Base-by-base conservation (phyloP, 441 rosid genomes). In the Lepidium campestre region DNA sequence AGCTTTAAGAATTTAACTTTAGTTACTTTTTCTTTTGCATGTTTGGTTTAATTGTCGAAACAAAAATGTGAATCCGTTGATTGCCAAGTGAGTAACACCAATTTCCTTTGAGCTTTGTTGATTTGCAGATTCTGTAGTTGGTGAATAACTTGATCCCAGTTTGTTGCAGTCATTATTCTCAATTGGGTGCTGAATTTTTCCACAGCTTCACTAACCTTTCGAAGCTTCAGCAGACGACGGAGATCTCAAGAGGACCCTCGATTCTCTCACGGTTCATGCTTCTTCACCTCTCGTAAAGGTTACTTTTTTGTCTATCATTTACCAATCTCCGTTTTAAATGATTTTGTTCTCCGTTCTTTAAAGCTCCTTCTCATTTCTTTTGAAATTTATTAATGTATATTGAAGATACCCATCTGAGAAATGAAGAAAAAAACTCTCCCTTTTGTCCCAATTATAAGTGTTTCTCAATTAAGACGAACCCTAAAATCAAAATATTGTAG, bases 241-340 rank as follows among this genome's bases (percentile, higher is more conserved):
- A 72, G 75, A 72, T 64, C 66, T 15, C 75, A 10, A 72, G 66
- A 57, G 46, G 2, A 40, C n/a, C 55, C 29, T 48, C 18, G 75
- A 57, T 57, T 65, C 71, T 57, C 52, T 65, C 71, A 40, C 35
- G 60, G 66, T 72, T 57, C 12, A 36, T 45, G 1, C 8, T 54
- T 36, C 49, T 45, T 62, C 45, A 23, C 19, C 10, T n/a, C 55
- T 54, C 8, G 6, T 70, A 70, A 70, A 70, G 1, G 3, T 52
- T 61, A 6, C 74, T 70, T 55, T 54, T 2, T 69, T 6, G 0
- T 56, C 34, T n/a, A 9, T 27, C 37, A 2, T 25, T 62, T 41
- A 32, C 10, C 44, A 44, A 3, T 42, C 39, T 60, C 48, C 45
- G 39, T 48, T 58, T 32, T 5, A 22, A 65, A 10, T 42, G 1